phyloP scores from a whole-genome alignment of 2,329 filamentous ascomycete genomes.

The Parastagonospora avenae region DNA sequence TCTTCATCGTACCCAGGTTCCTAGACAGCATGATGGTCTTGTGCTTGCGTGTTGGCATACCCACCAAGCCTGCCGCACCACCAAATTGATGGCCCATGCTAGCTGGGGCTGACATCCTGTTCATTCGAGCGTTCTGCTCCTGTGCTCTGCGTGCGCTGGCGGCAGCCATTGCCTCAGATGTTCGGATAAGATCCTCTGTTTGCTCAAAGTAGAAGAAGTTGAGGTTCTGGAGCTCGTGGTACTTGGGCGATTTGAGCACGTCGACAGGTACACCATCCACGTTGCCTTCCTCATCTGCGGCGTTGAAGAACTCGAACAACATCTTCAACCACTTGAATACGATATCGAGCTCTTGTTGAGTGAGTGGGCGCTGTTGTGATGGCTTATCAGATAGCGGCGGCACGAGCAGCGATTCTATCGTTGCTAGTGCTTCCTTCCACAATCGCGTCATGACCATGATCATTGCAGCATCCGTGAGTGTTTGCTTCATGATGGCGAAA shows the following conservation, averaged over 20 bases:
- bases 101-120: conserved; percentile 73
- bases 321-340: conserved; percentile 94
- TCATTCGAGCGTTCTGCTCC: conserved; percentile 61
- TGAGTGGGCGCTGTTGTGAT: conserved; percentile 81
- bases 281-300: conserved; percentile 83
- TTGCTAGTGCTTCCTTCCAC: conserved; percentile 96
- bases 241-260: conserved; percentile 95
- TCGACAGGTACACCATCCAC: conserved; percentile 88
- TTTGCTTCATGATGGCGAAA: conserved; percentile 98
- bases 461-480: conserved; percentile 94
- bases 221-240: conserved; percentile 92
- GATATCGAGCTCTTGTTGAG: conserved; percentile 87
- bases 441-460: conserved; percentile 95
- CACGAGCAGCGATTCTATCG: conserved; percentile 86
- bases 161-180: conserved; percentile 94
- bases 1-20: conserved; percentile 94
- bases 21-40: conserved; percentile 85
- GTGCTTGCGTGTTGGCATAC: conserved; percentile 59
- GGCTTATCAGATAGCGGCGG: conserved; percentile 95
- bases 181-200: conserved; percentile 87
- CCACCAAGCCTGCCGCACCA: conserved; percentile 63
- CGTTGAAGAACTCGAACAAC: conserved; percentile 94
- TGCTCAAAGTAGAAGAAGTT: conserved; percentile 99
- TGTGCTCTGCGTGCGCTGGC: conserved; percentile 80
- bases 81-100: conserved; percentile 58